Evolutionary conservation across 805 yeast genomes (phyloP), one percentile per base, ranked within the genome.

Genomic region (Lipomyces kockii): DNA sequence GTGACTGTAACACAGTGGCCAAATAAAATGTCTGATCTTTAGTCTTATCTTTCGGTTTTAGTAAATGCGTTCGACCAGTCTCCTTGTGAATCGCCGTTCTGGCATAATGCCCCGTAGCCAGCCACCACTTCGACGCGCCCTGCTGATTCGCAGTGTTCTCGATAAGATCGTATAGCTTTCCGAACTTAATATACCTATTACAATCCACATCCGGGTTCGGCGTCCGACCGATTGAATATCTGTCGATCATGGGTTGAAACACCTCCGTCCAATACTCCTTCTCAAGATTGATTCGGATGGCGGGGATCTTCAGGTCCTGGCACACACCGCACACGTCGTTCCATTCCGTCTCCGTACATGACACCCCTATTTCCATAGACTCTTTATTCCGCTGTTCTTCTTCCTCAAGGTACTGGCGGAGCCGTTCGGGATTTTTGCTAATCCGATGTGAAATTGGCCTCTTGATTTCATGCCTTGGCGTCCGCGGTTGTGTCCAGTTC

Each of bases 161-260:
- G 75, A 62, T 58, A 49, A 92, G 77, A 20, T 87, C 84, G 4
- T 87, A 78, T 78, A 95, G 82, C 63, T 82, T 83, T 1, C 99
- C 98, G 80, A 95, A 95, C 77, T 95, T 95, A 72, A 95, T 89
- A 76, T 86, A 85, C 66, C 84, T 83, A 77, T 95, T 95, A 76
- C 99, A 95, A 22, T 88, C 86, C 25, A 93, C 88, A 76, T 95
- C 99, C 0, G 99, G 98, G 73, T 95, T 95, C 0, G 99, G 99
- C 0, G 99, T 95, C 54, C 83, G 73, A 0, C 99, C 99, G 9
- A 70, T 74, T 46, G 82, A 79, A 76, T 93, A 95, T 74, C 82
- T 83, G 2, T 85, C 85, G 27, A 95, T 78, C 98, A 95, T 94
- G 1, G 99, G 98, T 75, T 86, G 89, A 76, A 95, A 95, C 8